Conservation (phyloP, 2,329 filamentous ascomycete genomes). For the Clarireedia paspali region DNA sequence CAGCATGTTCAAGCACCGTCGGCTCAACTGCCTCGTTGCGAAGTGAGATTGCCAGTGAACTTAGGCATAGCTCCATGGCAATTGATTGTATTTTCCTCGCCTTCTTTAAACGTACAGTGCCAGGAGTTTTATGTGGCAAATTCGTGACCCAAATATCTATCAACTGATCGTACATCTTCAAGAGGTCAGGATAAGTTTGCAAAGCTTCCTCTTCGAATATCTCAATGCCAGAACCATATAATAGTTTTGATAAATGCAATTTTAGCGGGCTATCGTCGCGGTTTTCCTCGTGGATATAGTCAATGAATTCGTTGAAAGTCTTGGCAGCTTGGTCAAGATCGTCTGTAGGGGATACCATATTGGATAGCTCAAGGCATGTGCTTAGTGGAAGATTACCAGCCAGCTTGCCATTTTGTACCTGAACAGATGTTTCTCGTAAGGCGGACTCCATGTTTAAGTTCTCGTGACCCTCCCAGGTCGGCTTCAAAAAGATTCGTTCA, state of each 20-base stretch:
- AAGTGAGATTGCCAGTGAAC: conserved; percentile 25
- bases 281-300: conserved; percentile 13
- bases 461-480: not conserved
- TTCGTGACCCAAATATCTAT: conserved; percentile 26
- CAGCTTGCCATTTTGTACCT: conserved; percentile 1
- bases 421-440: conserved; percentile 4
- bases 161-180: conserved; percentile 26
- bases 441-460: not conserved
- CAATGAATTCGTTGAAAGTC: conserved; percentile 17
- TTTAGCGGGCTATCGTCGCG: conserved; percentile 10
- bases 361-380: conserved; percentile 20
- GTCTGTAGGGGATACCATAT: conserved; percentile 13
- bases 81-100: conserved; percentile 25
- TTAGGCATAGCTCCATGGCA: conserved; percentile 26
- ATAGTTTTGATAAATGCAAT: conserved; percentile 19
- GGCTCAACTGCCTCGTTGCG: conserved; percentile 10
- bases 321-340: conserved; percentile 22
- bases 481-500: conserved; percentile 1
- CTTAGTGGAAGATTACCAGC: conserved; percentile 8
- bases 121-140: conserved; percentile 21
- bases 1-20: not conserved
- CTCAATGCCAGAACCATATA: conserved; percentile 10
- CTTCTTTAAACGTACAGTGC: conserved; percentile 22
- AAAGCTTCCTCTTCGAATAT: conserved; percentile 1
- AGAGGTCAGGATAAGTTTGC: conserved; percentile 12